These are phyloP conservation scores for Phoma sp. DNA, from an alignment of 2,329 filamentous ascomycete species.

Conservation along the genomic window DNA sequence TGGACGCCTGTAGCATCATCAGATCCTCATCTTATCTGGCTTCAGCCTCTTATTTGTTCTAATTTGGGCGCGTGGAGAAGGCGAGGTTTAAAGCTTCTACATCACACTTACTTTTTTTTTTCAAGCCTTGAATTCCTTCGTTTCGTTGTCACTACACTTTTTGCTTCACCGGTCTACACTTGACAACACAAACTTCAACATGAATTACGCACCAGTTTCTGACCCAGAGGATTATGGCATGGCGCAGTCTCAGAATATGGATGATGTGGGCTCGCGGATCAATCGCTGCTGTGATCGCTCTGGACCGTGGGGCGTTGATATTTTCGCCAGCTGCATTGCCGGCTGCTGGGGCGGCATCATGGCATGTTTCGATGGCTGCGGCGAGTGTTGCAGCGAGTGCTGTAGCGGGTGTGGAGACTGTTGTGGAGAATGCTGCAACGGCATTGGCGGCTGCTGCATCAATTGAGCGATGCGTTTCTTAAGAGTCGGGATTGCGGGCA, in stretches of 20 bases:
- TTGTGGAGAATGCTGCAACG: constrained; percentile 14
- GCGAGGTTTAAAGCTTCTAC: background rate
- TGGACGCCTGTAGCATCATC: constrained; percentile 10
- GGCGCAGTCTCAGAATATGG: constrained; percentile 12
- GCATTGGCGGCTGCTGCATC: constrained; percentile 3
- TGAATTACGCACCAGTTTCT: constrained; percentile 17
- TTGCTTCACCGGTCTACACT: background rate
- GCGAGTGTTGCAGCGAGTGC: constrained; percentile 10
- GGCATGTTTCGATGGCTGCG: constrained; percentile 17
- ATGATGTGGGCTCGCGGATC: constrained; percentile 1
- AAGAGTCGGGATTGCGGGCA: too few species aligned
- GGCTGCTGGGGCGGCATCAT: constrained; percentile 18
- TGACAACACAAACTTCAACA: background rate
- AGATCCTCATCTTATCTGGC: background rate
- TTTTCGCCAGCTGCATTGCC: constrained; percentile 20
- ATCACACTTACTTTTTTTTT: background rate
- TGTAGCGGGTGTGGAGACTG: constrained; percentile 10
- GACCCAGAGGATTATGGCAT: constrained; percentile 15
- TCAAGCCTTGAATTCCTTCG: background rate
- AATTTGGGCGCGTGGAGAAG: background rate
- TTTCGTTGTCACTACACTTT: background rate
- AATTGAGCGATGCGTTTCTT: constrained; percentile 10
- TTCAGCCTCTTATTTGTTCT: background rate
- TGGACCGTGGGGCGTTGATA: constrained; percentile 24
- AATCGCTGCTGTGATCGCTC: constrained; percentile 17